phyloP scores from a whole-genome alignment of 2,329 filamentous ascomycete genomes.

The Colletotrichum endophyticum region DNA sequence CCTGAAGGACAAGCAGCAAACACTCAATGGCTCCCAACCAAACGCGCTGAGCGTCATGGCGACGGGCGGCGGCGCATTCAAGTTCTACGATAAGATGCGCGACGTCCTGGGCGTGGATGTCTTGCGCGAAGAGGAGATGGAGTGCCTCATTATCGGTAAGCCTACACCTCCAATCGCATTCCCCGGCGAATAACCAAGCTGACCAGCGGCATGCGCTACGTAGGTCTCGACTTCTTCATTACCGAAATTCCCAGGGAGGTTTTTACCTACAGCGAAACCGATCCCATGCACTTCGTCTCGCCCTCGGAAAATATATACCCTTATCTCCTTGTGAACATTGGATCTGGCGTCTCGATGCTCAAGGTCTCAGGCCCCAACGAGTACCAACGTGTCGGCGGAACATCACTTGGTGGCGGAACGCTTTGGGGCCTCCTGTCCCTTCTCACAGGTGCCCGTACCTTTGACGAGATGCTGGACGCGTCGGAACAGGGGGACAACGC shows the following conservation, averaged over 20 bases:
- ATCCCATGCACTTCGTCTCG: conserved; percentile 88
- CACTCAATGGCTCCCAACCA: conserved; percentile 73
- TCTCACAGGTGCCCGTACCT: conserved; percentile 91
- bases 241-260: conserved; percentile 97
- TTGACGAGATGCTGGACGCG: conserved; percentile 95
- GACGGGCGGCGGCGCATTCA: conserved; percentile 93
- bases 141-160: conserved; percentile 91
- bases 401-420: conserved; percentile 93
- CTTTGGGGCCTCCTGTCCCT: conserved; percentile 94
- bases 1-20: conserved; percentile 81
- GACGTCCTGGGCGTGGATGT: conserved; percentile 87
- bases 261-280: conserved; percentile 91
- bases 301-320: conserved; percentile 86
- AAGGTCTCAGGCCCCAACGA: conserved; percentile 90
- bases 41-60: conserved; percentile 90
- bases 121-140: conserved; percentile 95
- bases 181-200: not conserved
- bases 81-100: conserved; percentile 92
- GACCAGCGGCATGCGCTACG: not conserved
- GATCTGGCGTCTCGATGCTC: conserved; percentile 95
- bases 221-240: conserved; percentile 97
- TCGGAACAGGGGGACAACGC: conserved; percentile 91
- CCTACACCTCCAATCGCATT: not conserved
- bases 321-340: conserved; percentile 97
- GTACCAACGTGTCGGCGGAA: conserved; percentile 91